These are phyloP conservation scores for Asclepias syriaca DNA, from an alignment of 257 asterid genomes.

Conservation along the genomic window DNA sequence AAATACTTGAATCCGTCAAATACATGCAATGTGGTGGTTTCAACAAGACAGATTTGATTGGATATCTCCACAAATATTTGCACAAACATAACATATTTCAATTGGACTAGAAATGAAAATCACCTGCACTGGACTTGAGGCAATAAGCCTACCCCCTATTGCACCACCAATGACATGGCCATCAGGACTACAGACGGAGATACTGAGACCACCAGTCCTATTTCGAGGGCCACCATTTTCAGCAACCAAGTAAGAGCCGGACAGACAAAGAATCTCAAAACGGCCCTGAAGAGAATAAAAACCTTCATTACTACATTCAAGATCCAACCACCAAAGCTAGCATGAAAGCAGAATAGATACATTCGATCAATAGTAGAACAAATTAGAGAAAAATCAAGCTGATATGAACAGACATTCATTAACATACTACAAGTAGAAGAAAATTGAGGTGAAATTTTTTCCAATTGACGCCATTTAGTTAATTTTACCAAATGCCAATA, in stretches of 20 bases:
- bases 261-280: slow-evolving; percentile 55
- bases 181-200: slow-evolving; percentile 65
- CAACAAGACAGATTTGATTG: not conserved
- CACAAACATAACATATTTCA: not conserved
- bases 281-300: slow-evolving; percentile 42
- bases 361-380: no score
- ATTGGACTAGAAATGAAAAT: not conserved
- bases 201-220: slow-evolving; percentile 62
- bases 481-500: not conserved
- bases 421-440: not conserved
- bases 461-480: not conserved
- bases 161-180: slow-evolving; percentile 71
- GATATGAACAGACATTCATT: not conserved
- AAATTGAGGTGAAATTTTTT: not conserved
- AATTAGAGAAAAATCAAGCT: no score
- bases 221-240: slow-evolving; percentile 54
- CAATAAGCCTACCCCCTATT: slow-evolving; percentile 56
- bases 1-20: no score
- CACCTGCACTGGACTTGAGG: slow-evolving; percentile 58
- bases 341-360: not conserved
- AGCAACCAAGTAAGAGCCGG: slow-evolving; percentile 62
- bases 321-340: not conserved
- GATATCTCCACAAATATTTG: no score
- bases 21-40: not conserved
- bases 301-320: not conserved